phyloP scores from a whole-genome alignment of 1,284 basidiomycete genomes.

The Lentinula novae-zelandiae region DNA sequence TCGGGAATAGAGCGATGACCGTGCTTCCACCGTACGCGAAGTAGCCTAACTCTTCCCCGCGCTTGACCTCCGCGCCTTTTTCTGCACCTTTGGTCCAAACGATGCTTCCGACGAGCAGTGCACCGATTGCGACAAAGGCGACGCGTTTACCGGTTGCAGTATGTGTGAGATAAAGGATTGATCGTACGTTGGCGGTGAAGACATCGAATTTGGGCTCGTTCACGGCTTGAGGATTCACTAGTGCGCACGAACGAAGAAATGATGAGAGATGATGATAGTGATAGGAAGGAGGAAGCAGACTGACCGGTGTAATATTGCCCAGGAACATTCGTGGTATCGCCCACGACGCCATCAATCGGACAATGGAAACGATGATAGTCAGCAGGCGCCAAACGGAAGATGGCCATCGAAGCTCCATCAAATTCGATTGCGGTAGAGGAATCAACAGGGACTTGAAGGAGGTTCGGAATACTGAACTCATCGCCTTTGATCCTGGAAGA shows the following conservation, averaged over 20 bases:
- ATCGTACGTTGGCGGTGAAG: conserved; percentile 68
- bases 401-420: conserved; percentile 50
- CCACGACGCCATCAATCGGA: conserved; percentile 61
- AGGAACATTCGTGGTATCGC: conserved; percentile 45
- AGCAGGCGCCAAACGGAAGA: conserved; percentile 76
- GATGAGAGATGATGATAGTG: conserved; percentile 6
- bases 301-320: conserved; percentile 59
- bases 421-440: conserved; percentile 40
- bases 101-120: conserved; percentile 59
- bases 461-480: conserved; percentile 61
- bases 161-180: conserved; percentile 52
- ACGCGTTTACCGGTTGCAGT: conserved; percentile 39
- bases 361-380: conserved; percentile 88
- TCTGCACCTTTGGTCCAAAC: conserved; percentile 41
- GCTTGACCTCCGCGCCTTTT: conserved; percentile 33
- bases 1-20: conserved; percentile 61
- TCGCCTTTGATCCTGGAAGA: conserved; percentile 67
- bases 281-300: conserved; percentile 18
- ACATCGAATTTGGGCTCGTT: conserved; percentile 71
- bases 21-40: conserved; percentile 75
- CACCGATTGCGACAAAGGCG: conserved; percentile 62
- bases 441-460: conserved; percentile 44
- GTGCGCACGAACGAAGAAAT: conserved; percentile 14
- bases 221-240: conserved; percentile 80
- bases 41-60: conserved; percentile 59